Evolutionary conservation across 345 rosid species (phyloP), one percentile per base, ranked within the genome.

Genomic region (Corchorus olitorius): DNA sequence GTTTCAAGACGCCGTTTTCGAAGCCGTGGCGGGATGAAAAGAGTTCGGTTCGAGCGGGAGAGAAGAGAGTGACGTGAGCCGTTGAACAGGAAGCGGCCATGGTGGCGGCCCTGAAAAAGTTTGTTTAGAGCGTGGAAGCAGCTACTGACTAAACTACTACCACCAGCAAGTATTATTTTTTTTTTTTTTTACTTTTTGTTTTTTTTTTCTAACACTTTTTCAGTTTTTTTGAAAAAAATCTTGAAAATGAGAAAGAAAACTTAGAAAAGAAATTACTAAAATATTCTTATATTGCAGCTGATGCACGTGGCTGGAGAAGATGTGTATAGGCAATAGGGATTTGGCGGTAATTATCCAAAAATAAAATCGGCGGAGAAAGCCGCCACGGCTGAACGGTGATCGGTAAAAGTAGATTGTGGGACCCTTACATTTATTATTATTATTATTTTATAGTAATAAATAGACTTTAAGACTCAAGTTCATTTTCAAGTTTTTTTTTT

Each of bases 21-120:
- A 63, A 45, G 37, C 27, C 34, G 45, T 22, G 54, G 41, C 13
- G 70, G 67, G 63, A 70, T 37, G 52, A 43, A 41, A 52, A 56
- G 10, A 19, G 52, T 49, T 37, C 62, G 59, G 4, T 46, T 16
- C 15, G 54, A 15, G 65, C 39, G 9, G 60, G 54, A 52, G 64
- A 66, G 43, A 11, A 46, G 13, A 34, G 81, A 49, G 53, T 20
- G 16, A 55, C 43, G 39, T 34, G 50, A 70, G 56, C 59, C 22
- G 56, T 77, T 35, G 75, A 76, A 66, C 65, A 65, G 37, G 73
- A 72, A 58, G 77, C 60, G 35, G 69, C 73, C 74, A 60, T 74
- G 14, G 70, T 20, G 53, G 17, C 54, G 27, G 46, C 53, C 22
- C 48, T 13, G 33, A 22, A 65, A 37, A 41, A 41, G 73, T n/a